Base-by-base conservation (phyloP, 345 rosid species). In the Eucalyptus curtisii region DNA sequence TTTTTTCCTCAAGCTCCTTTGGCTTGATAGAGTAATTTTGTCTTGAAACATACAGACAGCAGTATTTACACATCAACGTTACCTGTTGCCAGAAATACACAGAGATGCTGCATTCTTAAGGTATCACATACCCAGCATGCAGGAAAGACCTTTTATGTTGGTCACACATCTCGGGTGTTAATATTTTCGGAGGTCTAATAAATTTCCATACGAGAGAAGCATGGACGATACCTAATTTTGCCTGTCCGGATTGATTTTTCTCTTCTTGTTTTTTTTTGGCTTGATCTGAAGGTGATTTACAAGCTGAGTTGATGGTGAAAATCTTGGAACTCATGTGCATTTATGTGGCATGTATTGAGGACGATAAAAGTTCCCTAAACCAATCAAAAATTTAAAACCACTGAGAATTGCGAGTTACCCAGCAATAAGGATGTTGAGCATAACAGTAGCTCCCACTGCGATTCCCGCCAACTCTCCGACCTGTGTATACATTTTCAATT, bases 391-490 rank as follows among this genome's bases (percentile, higher is more conserved):
- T 85, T 10, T 30, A 85, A 30, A 30, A n/a, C 87, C 8, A 52
- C 87, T 50, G 66, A 49, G 53, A 59, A 17, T 87, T 87, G 30
- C 8, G 7, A 81, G 89, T 50, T 91, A 95, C 99, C 99, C 98
- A 20, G 99, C 98, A 37, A 97, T 96, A 89, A 97, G 97, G 86
- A 93, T 94, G 91, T 96, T 96, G 90, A 97, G 97, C 98, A 95
- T 95, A 89, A 95, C 99, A 13, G 99, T 95, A 42, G 99, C 99
- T 92, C 99, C 99, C 4, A 95, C 99, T 12, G 99, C 99, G 10
- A 97, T 95, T 93, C 98, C 99, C 4, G 99, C 97, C 91, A 97
- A 89, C 91, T 95, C 99, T 44, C 99, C 98, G 50, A 95, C 98
- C 98, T 97, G 95, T 13, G 8, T 11, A 8, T 20, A 20, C 47